These are phyloP conservation scores for Suaeda aralocaspica DNA, from an alignment of 148 eudicot species.

Conservation along the genomic window DNA sequence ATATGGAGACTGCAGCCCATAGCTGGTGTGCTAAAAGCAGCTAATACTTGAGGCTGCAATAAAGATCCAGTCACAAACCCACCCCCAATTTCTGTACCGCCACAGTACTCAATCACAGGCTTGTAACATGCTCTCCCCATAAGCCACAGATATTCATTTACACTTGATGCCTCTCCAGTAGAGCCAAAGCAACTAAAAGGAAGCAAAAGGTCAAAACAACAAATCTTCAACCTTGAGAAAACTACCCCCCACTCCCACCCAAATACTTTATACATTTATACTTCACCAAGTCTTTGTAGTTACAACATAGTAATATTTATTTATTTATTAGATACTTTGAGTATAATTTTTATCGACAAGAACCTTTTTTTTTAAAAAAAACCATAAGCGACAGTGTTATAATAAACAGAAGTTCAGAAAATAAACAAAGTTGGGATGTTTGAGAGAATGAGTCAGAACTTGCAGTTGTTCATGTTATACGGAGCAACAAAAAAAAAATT, in stretches of 20 bases:
- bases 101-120: conserved; percentile 92
- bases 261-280: too few species aligned
- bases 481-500: too few species aligned
- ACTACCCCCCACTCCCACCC: not conserved
- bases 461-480: too few species aligned
- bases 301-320: too few species aligned
- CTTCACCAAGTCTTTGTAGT: too few species aligned
- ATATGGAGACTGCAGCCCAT: conserved; percentile 79
- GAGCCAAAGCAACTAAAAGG: conserved; percentile 76
- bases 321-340: too few species aligned
- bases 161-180: conserved; percentile 95
- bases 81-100: conserved; percentile 98
- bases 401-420: too few species aligned
- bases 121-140: conserved; percentile 91
- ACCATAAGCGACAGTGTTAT: too few species aligned
- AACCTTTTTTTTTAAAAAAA: too few species aligned
- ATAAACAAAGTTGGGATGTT: too few species aligned
- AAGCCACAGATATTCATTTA: conserved; percentile 91
- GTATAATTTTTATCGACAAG: too few species aligned
- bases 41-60: conserved; percentile 76
- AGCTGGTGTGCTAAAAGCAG: conserved; percentile 93
- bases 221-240: not conserved
- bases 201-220: conserved; percentile 3
- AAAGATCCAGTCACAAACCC: conserved; percentile 79
- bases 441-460: too few species aligned